Percentiles rank a stretch among this genome's conserved stretches.
Conservation (phyloP, 2,329 filamentous ascomycete genomes). For the Fusarium sp. region DNA sequence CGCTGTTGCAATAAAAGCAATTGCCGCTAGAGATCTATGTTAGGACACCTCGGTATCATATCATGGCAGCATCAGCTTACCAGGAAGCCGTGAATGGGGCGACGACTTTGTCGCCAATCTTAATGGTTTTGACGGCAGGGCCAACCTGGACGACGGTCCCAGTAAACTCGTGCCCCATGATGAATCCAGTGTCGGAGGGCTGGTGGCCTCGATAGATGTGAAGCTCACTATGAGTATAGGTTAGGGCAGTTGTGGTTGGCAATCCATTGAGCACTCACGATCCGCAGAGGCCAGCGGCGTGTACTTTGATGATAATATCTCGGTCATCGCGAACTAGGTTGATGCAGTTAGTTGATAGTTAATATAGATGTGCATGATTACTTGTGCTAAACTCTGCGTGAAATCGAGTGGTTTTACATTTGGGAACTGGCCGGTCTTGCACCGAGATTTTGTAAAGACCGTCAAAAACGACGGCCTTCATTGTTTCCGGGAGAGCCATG, state of each 20-base stretch:
- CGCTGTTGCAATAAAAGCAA: slow-evolving; percentile 88
- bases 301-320: slow-evolving; percentile 87
- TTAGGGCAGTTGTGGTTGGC: not conserved
- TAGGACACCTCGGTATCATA: not conserved
- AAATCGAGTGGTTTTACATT: slow-evolving; percentile 52
- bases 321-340: slow-evolving; percentile 70
- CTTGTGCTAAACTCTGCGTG: not conserved
- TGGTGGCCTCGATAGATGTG: slow-evolving; percentile 89
- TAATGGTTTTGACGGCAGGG: slow-evolving; percentile 73
- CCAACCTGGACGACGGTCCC: slow-evolving; percentile 79
- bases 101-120: slow-evolving; percentile 82
- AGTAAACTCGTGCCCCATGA: slow-evolving; percentile 89
- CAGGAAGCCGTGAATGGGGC: slow-evolving; percentile 87
- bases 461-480: slow-evolving; percentile 92
- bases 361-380: not conserved
- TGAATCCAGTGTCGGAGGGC: slow-evolving; percentile 71
- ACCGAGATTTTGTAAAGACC: slow-evolving; percentile 80
- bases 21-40: slow-evolving; percentile 51
- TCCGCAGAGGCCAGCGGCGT: slow-evolving; percentile 87
- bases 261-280: slow-evolving; percentile 69
- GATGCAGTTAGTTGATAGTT: slow-evolving; percentile 11
- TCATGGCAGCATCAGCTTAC: slow-evolving; percentile 55
- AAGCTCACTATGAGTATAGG: slow-evolving; percentile 71
- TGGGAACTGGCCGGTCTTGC: slow-evolving; percentile 83
- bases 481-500: slow-evolving; percentile 63